These are phyloP conservation scores for Cladobotryum protrusum DNA, from an alignment of 2,329 filamentous ascomycete genomes.

Conservation along the genomic window DNA sequence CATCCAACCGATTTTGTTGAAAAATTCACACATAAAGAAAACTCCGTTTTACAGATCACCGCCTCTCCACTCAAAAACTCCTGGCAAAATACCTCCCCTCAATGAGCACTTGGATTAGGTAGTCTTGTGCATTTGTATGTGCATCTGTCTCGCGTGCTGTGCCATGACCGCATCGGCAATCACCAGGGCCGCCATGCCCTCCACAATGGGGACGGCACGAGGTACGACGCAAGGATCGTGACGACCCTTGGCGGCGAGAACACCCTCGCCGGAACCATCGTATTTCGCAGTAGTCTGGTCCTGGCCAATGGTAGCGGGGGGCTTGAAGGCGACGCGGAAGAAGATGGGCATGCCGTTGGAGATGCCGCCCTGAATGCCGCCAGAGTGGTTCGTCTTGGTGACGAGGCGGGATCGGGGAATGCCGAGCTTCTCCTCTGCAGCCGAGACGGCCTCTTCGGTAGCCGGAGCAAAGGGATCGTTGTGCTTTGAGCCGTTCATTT, in stretches of 20 bases:
- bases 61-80: too few species aligned
- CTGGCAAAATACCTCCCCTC: neutral
- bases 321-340: slow-evolving; percentile 93
- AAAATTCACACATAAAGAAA: neutral
- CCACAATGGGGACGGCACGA: slow-evolving; percentile 79
- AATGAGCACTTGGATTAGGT: neutral
- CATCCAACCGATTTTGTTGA: neutral
- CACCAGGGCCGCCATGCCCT: slow-evolving; percentile 84
- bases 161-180: slow-evolving; percentile 82
- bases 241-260: slow-evolving; percentile 83
- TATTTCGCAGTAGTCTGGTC: slow-evolving; percentile 83
- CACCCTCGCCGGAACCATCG: slow-evolving; percentile 61
- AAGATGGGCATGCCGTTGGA: slow-evolving; percentile 90
- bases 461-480: slow-evolving; percentile 61
- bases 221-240: slow-evolving; percentile 93
- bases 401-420: slow-evolving; percentile 57
- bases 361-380: slow-evolving; percentile 92
- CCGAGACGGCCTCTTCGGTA: slow-evolving; percentile 32
- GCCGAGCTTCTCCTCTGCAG: slow-evolving; percentile 37
- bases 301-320: slow-evolving; percentile 86
- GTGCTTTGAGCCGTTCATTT: slow-evolving; percentile 78
- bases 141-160: slow-evolving; percentile 59
- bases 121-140: slow-evolving; percentile 19
- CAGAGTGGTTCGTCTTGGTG: slow-evolving; percentile 91
- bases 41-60: too few species aligned